Base-by-base conservation (phyloP, 2,329 filamentous ascomycete genomes). In the Sporothrix sp. region DNA sequence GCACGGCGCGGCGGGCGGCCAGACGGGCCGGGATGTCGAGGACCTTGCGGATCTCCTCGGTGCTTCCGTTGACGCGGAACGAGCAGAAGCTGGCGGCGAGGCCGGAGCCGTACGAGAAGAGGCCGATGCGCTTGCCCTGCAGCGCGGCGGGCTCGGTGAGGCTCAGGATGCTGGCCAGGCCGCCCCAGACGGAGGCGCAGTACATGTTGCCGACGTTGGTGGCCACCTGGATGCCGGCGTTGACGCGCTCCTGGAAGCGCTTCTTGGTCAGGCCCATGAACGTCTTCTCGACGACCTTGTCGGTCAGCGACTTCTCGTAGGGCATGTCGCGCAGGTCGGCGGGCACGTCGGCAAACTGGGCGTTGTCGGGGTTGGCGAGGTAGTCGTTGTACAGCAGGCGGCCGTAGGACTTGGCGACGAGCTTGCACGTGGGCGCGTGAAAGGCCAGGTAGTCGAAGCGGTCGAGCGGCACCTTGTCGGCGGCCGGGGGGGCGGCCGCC, bases 351-450 rank as follows among this genome's bases (percentile, higher is more conserved):
- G 78, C 78, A 63, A 91, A 93, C 51, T 74, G 74, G 42, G 82
- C 68, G 66, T 76, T 73, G 56, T 80, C 74, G 43, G 85, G 79
- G 66, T 88, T 76, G 66, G 72, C 71, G 32, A 91, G 75, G 74
- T 84, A 93, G 71, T 93, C 87, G 66, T 91, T 87, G 77, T 93
- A 93, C 52, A 91, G 74, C 57, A 93, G 75, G 58, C 87, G 84
- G 54, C 79, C 87, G 65, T 89, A 93, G 16, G 85, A 89, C 73
- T 93, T 93, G 64, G 85, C 74, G 55, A 93, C 87, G 52, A 89
- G 76, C 74, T 93, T 93, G 83, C 87, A 93, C 57, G 82, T 91
- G 36, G 87, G 87, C 16, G 87, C 77, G 68, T 93, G 87, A 81
- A 90, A 93, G 54, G 81, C 69, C 65, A 93, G 69, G 72, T 88